Evolutionary conservation across 2,329 filamentous ascomycete genomes (phyloP).

Genomic region (Exserohilum turcica): DNA sequence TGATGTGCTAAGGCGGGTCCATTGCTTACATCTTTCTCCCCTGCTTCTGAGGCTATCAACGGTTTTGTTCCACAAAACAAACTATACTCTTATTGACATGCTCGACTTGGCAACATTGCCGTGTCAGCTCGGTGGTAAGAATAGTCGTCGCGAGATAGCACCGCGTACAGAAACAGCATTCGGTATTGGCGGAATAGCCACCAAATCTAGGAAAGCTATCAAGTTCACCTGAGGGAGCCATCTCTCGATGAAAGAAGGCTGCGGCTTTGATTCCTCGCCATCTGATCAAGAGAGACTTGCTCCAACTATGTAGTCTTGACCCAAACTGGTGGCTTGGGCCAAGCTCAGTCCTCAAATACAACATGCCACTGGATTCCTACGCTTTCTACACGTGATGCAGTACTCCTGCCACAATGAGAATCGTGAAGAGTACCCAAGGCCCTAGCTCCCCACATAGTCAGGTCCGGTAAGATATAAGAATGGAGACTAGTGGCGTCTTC

Average conservation of each 20-base stretch:
- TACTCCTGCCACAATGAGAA: slow-evolving; percentile 53
- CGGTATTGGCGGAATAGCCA: slow-evolving; percentile 57
- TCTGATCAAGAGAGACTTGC: too few relatives aligned
- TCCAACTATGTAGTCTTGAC: too few relatives aligned
- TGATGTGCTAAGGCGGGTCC: too few relatives aligned
- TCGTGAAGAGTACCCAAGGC: slow-evolving; percentile 57
- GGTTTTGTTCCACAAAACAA: slow-evolving; percentile 52
- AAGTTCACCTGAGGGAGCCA: slow-evolving; percentile 49
- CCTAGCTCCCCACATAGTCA: slow-evolving; percentile 55
- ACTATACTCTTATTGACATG: slow-evolving; percentile 47
- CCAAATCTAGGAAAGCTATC: slow-evolving; percentile 54
- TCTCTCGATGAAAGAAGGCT: slow-evolving; percentile 43
- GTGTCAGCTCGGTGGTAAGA: slow-evolving; percentile 52
- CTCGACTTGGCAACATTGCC: slow-evolving; percentile 52
- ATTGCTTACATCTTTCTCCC: slow-evolving; percentile 28
- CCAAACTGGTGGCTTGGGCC: slow-evolving; percentile 57
- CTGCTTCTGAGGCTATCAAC: slow-evolving; percentile 49
- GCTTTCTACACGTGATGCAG: slow-evolving; percentile 49
- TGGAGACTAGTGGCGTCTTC: slow-evolving; percentile 55
- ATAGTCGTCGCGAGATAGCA: slow-evolving; percentile 50
- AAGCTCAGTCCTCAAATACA: slow-evolving; percentile 56
- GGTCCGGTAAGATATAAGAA: slow-evolving; percentile 52
- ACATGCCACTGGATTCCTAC: slow-evolving; percentile 42
- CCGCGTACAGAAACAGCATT: slow-evolving; percentile 52
- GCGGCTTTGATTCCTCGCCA: slow-evolving; percentile 50